Evolutionary conservation across 345 rosid genomes (phyloP), one percentile per base, ranked within the genome.

Genomic region (Mercurialis annua): DNA sequence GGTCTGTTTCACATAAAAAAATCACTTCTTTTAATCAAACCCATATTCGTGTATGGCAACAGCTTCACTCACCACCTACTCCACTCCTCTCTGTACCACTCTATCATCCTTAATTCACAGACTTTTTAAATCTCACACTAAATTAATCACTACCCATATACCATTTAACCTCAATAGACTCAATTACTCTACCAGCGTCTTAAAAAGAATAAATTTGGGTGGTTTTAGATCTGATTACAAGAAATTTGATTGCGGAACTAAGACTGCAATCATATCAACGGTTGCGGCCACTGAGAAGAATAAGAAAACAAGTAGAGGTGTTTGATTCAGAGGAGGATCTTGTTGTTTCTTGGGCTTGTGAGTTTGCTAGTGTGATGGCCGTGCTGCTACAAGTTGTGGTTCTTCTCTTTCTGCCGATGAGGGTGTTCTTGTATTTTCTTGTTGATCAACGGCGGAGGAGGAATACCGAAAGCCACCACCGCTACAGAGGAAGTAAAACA

Each of bases 271-370:
- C 21, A 24, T 46, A 10, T 29, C 38, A n/a, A 56, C 52, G 66
- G 70, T 66, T 53, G 29, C 74, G 0, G 74, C 36, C 7, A n/a
- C n/a, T n/a, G n/a, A n/a, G n/a, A 69, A 61, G 14, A 51, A 68
- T 65, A 73, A 75, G 69, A 76, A 77, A 73, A n/a, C 78, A 71
- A 63, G 87, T 86, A 3, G 82, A 86, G 76, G 82, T 85, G 51
- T 83, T 70, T 18, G 88, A 83, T 12, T 23, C 81, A 1, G 96
- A 91, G 73, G 92, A 88, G 68, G 84, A 79, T 64, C 65, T 86
- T 43, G 86, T 92, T 4, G 75, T 70, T 60, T 79, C 88, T 17
- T 71, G 88, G 38, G 91, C 96, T 5, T n/a, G n/a, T n/a, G n/a
- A n/a, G n/a, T n/a, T n/a, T n/a, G n/a, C n/a, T n/a, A n/a, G n/a